phyloP scores from a whole-genome alignment of 129 eudicot genomes.

The Tanacetum coccineum region DNA sequence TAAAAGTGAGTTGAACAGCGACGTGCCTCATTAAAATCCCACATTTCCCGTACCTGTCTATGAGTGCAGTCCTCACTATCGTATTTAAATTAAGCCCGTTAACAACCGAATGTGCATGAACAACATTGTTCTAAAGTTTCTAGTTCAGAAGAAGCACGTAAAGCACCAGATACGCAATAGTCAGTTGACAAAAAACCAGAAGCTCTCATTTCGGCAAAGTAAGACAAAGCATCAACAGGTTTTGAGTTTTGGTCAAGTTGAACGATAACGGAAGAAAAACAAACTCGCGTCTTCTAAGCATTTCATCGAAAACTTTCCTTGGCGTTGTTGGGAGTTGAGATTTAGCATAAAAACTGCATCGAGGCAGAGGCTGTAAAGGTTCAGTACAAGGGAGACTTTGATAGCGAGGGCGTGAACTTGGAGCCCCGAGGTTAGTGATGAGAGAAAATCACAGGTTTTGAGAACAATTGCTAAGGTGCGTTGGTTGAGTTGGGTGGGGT shows the following conservation, averaged over 20 bases:
- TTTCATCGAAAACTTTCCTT: slow-evolving; percentile 72
- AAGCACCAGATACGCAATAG: slow-evolving; percentile 67
- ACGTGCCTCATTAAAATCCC: slow-evolving; percentile 68
- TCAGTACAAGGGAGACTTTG: slow-evolving; percentile 35
- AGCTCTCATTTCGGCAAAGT: slow-evolving; percentile 55
- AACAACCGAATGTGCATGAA: slow-evolving; percentile 64
- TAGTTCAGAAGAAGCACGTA: slow-evolving; percentile 49
- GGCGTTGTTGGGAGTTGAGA: slow-evolving; percentile 33
- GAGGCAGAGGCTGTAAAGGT: slow-evolving; percentile 55
- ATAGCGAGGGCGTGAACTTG: slow-evolving; percentile 56
- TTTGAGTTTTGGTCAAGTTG: slow-evolving; percentile 57
- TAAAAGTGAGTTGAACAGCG: slow-evolving; percentile 46
- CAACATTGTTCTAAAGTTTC: slow-evolving; percentile 70
- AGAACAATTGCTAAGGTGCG: slow-evolving; percentile 61
- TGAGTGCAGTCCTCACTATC: slow-evolving; percentile 60
- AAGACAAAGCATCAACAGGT: slow-evolving; percentile 57
- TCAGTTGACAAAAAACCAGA: slow-evolving; percentile 44
- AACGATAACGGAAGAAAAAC: slow-evolving; percentile 63
- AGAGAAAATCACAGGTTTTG: slow-evolving; percentile 50
- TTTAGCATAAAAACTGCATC: slow-evolving; percentile 54
- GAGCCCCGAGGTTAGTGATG: slow-evolving; percentile 36
- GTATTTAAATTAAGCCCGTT: slow-evolving; percentile 48
- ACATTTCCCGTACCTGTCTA: slow-evolving; percentile 80
- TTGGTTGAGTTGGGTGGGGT: slow-evolving; percentile 63
- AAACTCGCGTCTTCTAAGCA: slow-evolving; percentile 50